These are phyloP conservation scores for Linum usitatissimum DNA, from an alignment of 345 rosid species.

Conservation along the genomic window DNA sequence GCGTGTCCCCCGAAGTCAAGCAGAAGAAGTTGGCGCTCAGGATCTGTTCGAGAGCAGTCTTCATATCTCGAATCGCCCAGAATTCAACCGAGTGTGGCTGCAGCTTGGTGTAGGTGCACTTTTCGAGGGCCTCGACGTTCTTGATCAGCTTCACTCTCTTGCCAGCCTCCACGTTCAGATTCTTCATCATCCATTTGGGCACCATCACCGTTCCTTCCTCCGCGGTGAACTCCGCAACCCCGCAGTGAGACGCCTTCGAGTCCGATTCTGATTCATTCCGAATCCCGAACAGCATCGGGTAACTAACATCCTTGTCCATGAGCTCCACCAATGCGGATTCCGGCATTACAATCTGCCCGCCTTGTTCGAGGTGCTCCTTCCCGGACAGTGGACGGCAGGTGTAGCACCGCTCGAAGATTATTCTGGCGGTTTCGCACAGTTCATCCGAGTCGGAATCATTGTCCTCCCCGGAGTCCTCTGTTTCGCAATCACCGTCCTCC, in stretches of 20 bases:
- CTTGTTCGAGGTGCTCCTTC: slow-evolving; percentile 7
- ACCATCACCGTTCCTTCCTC: slow-evolving; percentile 10
- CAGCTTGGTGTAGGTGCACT: slow-evolving; percentile 14
- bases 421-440: no score
- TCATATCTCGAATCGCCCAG: slow-evolving; percentile 12
- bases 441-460: neutral
- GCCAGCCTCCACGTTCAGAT: slow-evolving; percentile 13
- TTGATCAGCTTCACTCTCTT: slow-evolving; percentile 2
- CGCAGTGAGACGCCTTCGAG: slow-evolving; percentile 17
- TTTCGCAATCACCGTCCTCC: neutral
- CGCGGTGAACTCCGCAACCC: slow-evolving; percentile 22
- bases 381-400: neutral
- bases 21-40: slow-evolving; percentile 16
- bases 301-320: neutral
- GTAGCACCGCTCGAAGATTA: neutral
- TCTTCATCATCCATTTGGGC: slow-evolving; percentile 27
- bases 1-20: slow-evolving; percentile 23
- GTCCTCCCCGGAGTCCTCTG: neutral
- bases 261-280: slow-evolving; percentile 6
- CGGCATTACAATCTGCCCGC: slow-evolving; percentile 18
- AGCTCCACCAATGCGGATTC: slow-evolving; percentile 7
- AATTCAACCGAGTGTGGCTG: slow-evolving; percentile 25
- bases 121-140: slow-evolving; percentile 5
- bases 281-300: slow-evolving; percentile 20
- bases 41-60: slow-evolving; percentile 15